Evolutionary conservation across 2,329 filamentous ascomycete species (phyloP), one percentile per base, ranked within the genome.

Genomic region (Hortaea werneckii): DNA sequence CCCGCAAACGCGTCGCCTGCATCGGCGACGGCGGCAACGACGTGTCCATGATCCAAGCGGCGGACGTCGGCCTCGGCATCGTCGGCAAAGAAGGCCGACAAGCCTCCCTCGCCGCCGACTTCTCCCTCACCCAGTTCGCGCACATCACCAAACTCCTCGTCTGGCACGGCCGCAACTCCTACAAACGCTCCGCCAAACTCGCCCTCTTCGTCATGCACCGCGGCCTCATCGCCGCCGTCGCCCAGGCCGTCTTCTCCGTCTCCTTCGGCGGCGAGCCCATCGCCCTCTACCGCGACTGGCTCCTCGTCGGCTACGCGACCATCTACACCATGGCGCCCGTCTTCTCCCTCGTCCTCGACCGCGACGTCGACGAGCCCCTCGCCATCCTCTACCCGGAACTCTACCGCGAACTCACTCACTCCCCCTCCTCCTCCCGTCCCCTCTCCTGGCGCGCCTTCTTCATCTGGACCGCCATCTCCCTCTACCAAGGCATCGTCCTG

Each of bases 1-100:
- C 92, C 13, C 88, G 87, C 66, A 96, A 96, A 67, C 84, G 94
- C 10, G 86, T 96, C 11, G 95, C 89, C 68, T 96, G 92, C 62
- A 98, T 98, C 55, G 92, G 92, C 34, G 92, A 98, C 61, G 92
- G 92, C 54, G 92, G 94, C 57, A 98, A 98, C 67, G 94, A 98
- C 64, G 92, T 98, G 5, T 90, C 84, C 55, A 98, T 98, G 92
- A 98, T 98, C 56, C 92, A 96, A 71, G 90, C 92, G 6, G 92
- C 94, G 1, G 92, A 98, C 60, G 89, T 98, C 0, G 94, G 94
- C 50, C 90, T 98, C 27, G 92, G 92, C 50, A 98, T 98, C 51
- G 92, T 96, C 1, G 92, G 92, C 49, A 98, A 98, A 71, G 92
- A 98, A 71, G 92, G 92, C 30, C 81, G 87, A 20, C 92, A 98